phyloP scores from a whole-genome alignment of 345 rosid species.

The Mangifera indica region DNA sequence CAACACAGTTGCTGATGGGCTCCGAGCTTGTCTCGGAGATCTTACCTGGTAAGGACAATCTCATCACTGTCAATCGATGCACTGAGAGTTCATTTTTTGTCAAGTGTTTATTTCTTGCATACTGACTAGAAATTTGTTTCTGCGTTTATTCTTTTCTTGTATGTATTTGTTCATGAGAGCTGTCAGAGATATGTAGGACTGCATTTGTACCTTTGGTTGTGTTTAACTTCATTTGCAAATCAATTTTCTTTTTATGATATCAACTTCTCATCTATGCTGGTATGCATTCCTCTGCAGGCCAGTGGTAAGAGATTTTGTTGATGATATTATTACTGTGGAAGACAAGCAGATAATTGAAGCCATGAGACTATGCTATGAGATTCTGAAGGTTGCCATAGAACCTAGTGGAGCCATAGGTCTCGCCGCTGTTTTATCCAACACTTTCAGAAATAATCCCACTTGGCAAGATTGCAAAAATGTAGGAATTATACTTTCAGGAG shows the following conservation, averaged over 20 bases:
- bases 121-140: background rate
- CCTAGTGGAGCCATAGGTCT: constrained; percentile 97
- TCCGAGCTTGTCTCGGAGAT: constrained; percentile 77
- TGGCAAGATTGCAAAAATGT: constrained; percentile 57
- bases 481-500: constrained; percentile 75
- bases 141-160: background rate
- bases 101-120: background rate
- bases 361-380: constrained; percentile 80
- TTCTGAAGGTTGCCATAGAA: constrained; percentile 78
- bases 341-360: constrained; percentile 71
- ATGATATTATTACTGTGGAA: constrained; percentile 64
- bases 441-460: constrained; percentile 51
- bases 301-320: constrained; percentile 71
- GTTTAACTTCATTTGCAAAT: background rate
- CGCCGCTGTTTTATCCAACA: constrained; percentile 73
- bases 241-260: background rate
- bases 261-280: constrained; percentile 1
- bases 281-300: constrained; percentile 50
- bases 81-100: constrained; percentile 2
- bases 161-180: background rate
- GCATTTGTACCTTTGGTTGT: background rate
- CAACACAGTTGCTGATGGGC: constrained; percentile 82
- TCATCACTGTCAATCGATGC: constrained; percentile 8
- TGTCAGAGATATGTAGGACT: background rate
- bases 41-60: constrained; percentile 64